These are phyloP conservation scores for Diaporthe vexans DNA, from an alignment of 2,329 filamentous ascomycete genomes.

Conservation along the genomic window DNA sequence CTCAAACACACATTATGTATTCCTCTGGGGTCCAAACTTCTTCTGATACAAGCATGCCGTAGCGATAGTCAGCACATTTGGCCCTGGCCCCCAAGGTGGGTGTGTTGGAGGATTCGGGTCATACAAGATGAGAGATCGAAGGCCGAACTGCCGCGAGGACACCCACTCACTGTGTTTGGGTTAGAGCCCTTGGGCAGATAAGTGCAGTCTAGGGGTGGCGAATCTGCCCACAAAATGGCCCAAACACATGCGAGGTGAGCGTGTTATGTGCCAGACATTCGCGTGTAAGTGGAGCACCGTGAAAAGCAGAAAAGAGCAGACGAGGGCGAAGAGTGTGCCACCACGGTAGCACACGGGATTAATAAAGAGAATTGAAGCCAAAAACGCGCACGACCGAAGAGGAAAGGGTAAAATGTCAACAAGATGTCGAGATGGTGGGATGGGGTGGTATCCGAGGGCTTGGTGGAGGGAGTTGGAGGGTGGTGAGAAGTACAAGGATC, in stretches of 20 bases:
- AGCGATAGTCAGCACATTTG: constrained; percentile 26
- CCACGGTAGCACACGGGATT: constrained; percentile 31
- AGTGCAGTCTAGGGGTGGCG: not conserved
- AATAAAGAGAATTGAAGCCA: constrained; percentile 31
- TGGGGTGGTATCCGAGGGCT: constrained; percentile 39
- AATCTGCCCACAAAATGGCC: constrained; percentile 7
- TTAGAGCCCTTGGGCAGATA: not conserved
- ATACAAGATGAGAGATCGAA: not conserved
- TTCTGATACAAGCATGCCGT: constrained; percentile 10
- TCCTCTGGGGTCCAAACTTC: constrained; percentile 42
- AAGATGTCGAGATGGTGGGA: constrained; percentile 42
- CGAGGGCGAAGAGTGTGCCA: constrained; percentile 21
- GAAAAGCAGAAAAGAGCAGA: constrained; percentile 32
- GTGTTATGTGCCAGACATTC: constrained; percentile 39
- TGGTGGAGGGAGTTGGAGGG: constrained; percentile 36
- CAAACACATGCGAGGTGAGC: constrained; percentile 42
- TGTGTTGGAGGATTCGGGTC: constrained; percentile 4
- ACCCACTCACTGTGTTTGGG: constrained; percentile 34
- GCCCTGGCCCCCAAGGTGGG: constrained; percentile 12
- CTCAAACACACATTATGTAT: constrained; percentile 40
- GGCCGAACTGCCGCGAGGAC: not conserved
- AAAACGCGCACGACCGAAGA: constrained; percentile 29
- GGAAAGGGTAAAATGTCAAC: constrained; percentile 33
- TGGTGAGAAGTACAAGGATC: constrained; percentile 36
- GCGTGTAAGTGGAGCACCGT: constrained; percentile 30